Conservation (phyloP, 2,329 filamentous ascomycete genomes). For the Helicocarpus griseus region DNA sequence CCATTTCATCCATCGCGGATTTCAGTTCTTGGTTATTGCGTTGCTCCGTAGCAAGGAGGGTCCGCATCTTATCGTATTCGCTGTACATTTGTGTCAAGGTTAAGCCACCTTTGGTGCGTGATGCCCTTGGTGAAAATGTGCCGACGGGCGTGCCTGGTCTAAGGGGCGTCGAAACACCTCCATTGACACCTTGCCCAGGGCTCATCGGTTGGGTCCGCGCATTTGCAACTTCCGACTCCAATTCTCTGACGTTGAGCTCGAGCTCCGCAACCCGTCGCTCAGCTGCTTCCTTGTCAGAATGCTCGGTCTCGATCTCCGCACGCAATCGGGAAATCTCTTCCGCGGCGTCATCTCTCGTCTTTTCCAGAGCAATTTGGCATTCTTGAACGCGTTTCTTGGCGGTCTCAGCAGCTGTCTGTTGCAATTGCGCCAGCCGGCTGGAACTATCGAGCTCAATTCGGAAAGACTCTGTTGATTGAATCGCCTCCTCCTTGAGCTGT, state of each 20-base stretch:
- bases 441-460: constrained; percentile 76
- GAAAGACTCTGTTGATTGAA: constrained; percentile 76
- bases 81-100: constrained; percentile 55
- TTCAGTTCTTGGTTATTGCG: constrained; percentile 64
- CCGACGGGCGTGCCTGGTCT: constrained; percentile 41
- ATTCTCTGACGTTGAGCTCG: constrained; percentile 51
- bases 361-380: constrained; percentile 46
- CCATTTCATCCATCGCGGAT: constrained; percentile 73
- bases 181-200: constrained; percentile 44
- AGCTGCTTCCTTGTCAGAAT: constrained; percentile 50
- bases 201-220: constrained; percentile 41
- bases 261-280: constrained; percentile 56
- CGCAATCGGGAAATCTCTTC: constrained; percentile 46
- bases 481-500: constrained; percentile 72
- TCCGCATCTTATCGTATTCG: constrained; percentile 54
- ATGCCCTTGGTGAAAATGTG: constrained; percentile 44
- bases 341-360: constrained; percentile 52
- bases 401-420: constrained; percentile 49
- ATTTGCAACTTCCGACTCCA: constrained; percentile 45
- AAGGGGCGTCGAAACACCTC: constrained; percentile 39
- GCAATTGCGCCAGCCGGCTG: constrained; percentile 66
- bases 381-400: constrained; percentile 52
- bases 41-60: constrained; percentile 62
- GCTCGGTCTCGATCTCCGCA: constrained; percentile 47
- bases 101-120: constrained; percentile 44